These are phyloP conservation scores for Lomentospora prolificans DNA, from an alignment of 2,329 filamentous ascomycete species.

Conservation along the genomic window DNA sequence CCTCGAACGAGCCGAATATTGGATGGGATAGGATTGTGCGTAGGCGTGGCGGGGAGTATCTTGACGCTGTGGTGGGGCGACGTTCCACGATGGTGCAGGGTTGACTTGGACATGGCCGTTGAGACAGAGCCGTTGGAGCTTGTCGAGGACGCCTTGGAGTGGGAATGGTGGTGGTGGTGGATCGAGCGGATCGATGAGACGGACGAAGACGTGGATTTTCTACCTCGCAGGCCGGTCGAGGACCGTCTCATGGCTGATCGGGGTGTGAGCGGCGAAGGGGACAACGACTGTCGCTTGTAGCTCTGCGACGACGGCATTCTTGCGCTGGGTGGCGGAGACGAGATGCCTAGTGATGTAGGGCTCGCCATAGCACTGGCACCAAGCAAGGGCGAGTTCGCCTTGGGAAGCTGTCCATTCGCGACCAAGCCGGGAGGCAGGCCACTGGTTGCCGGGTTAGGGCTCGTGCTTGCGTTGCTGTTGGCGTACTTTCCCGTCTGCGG, in stretches of 20 bases:
- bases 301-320: slow-evolving; percentile 7
- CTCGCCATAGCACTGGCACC: background rate
- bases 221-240: slow-evolving; percentile 72
- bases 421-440: slow-evolving; percentile 40
- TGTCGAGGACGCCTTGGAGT: slow-evolving; percentile 90
- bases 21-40: slow-evolving; percentile 62
- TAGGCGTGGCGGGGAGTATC: slow-evolving; percentile 86
- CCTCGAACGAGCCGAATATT: slow-evolving; percentile 76
- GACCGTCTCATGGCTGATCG: slow-evolving; percentile 76
- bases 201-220: slow-evolving; percentile 93
- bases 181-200: slow-evolving; percentile 89
- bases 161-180: slow-evolving; percentile 74
- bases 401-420: slow-evolving; percentile 37
- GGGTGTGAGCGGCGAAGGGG: slow-evolving; percentile 79
- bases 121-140: slow-evolving; percentile 71
- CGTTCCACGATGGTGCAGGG: slow-evolving; percentile 47
- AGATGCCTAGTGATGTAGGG: slow-evolving; percentile 20
- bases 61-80: slow-evolving; percentile 89
- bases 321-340: slow-evolving; percentile 24
- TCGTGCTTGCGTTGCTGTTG: background rate
- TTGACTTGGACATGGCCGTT: slow-evolving; percentile 57
- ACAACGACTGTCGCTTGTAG: slow-evolving; percentile 71
- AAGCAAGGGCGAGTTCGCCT: slow-evolving; percentile 12
- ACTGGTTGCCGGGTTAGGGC: slow-evolving; percentile 22
- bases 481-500: slow-evolving; percentile 50